phyloP scores from a whole-genome alignment of 768 basidiomycete species.

The Xerocomus spinulosus region DNA sequence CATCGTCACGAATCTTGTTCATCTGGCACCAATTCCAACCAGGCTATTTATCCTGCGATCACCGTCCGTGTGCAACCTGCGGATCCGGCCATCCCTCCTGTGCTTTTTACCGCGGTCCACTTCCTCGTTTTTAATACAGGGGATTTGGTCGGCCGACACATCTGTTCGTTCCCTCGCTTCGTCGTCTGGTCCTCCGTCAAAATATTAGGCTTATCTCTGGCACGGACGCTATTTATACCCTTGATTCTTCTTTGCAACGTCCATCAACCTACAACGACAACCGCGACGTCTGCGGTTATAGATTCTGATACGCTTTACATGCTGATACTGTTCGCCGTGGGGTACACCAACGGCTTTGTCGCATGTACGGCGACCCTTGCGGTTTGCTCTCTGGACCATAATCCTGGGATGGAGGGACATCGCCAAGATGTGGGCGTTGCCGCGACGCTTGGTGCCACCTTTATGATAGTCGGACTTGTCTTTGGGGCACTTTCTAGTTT shows the following conservation, averaged over 20 bases:
- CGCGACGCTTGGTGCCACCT: conserved; percentile 75
- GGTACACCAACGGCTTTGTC: conserved; percentile 72
- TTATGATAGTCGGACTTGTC: conserved; percentile 67
- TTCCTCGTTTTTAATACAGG: conserved; percentile 73
- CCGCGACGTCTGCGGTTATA: conserved; percentile 40
- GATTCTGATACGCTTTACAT: conserved; percentile 73
- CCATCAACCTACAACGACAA: conserved; percentile 37
- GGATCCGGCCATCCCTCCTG: conserved; percentile 61
- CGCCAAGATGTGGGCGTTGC: conserved; percentile 78
- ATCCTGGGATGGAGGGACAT: conserved; percentile 58
- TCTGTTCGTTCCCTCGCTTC: conserved; percentile 61
- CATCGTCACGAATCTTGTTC: not conserved
- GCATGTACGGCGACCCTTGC: conserved; percentile 76
- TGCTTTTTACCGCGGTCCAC: conserved; percentile 77
- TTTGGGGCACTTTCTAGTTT: conserved; percentile 76
- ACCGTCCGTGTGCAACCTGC: conserved; percentile 72
- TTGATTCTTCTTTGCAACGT: conserved; percentile 86
- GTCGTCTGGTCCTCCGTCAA: conserved; percentile 64
- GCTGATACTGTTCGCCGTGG: conserved; percentile 63
- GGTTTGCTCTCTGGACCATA: conserved; percentile 73
- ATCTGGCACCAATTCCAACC: conserved; percentile 3
- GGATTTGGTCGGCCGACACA: conserved; percentile 64
- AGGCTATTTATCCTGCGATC: conserved; percentile 87
- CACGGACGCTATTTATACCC: conserved; percentile 79
- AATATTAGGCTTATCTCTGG: conserved; percentile 59